Conservation (phyloP, 306 rosid genomes). For the Echinosophora koreensis region DNA sequence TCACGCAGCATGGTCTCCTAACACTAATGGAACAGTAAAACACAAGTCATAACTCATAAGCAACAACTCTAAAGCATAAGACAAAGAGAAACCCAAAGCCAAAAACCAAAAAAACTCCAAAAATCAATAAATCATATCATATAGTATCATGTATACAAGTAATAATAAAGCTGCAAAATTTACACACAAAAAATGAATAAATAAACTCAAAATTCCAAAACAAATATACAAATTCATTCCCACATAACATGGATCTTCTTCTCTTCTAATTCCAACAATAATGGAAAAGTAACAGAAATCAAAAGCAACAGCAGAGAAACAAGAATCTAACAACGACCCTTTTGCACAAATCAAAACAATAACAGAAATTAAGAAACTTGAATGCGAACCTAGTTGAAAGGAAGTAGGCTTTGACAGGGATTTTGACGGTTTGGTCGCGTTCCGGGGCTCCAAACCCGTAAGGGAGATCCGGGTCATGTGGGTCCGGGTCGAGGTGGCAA, state of each 20-base stretch:
- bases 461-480: conserved; percentile 24
- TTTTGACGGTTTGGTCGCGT: conserved; percentile 55
- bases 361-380: conserved; percentile 33
- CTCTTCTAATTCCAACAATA: conserved; percentile 9
- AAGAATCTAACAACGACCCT: conserved; percentile 33
- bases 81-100: conserved; percentile 11
- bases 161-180: neutral
- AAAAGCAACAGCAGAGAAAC: conserved; percentile 7
- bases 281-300: conserved; percentile 37
- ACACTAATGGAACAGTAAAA: conserved; percentile 24
- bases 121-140: no score
- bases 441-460: conserved; percentile 46
- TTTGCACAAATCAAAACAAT: neutral
- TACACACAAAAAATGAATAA: neutral
- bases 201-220: conserved; percentile 6
- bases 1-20: conserved; percentile 18
- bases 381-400: conserved; percentile 82
- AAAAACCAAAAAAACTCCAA: neutral
- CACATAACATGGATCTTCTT: neutral
- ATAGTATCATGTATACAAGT: neutral
- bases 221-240: no score
- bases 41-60: neutral
- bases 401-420: conserved; percentile 87
- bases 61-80: neutral
- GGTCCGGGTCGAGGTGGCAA: conserved; percentile 56